A percentile compares a stretch with the other conserved stretches of the same genome.
Conservation (phyloP, 305 asterid species). For the Coffea humblotiana region DNA sequence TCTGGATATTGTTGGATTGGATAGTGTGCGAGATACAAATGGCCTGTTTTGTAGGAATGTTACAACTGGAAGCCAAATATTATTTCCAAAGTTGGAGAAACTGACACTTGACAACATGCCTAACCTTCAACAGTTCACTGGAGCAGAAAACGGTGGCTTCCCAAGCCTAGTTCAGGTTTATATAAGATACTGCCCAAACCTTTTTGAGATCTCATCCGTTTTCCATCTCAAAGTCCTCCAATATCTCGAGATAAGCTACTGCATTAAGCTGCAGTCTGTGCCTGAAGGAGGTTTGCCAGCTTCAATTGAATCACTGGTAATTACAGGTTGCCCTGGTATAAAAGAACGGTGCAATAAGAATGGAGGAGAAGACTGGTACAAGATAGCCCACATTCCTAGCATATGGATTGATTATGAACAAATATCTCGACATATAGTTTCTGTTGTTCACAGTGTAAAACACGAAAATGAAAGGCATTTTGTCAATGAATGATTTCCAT, state of each 20-base stretch:
- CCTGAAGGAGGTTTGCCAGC: conserved; percentile 33
- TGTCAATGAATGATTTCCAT: background rate
- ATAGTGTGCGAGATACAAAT: background rate
- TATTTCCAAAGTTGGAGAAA: conserved; percentile 41
- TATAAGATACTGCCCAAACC: conserved; percentile 38
- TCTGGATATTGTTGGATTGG: conserved; percentile 17
- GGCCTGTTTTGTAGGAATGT: background rate
- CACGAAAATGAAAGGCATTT: background rate
- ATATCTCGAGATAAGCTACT: conserved; percentile 31
- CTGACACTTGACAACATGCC: conserved; percentile 39
- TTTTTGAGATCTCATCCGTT: conserved; percentile 30
- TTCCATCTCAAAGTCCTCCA: conserved; percentile 28
- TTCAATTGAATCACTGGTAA: conserved; percentile 26
- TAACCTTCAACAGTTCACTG: conserved; percentile 38
- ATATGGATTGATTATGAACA: conserved; percentile 36
- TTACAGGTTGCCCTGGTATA: conserved; percentile 30
- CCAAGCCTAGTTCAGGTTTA: conserved; percentile 30
- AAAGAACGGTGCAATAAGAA: conserved; percentile 25
- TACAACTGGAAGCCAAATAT: background rate
- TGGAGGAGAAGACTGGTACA: conserved; percentile 35
- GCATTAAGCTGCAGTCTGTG: conserved; percentile 17
- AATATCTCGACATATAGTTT: conserved; percentile 21
- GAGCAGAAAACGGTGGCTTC: conserved; percentile 34
- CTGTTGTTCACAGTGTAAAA: background rate
- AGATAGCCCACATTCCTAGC: conserved; percentile 27